Conservation (phyloP, 495 filamentous ascomycete genomes). For the Penicillium argentinense region DNA sequence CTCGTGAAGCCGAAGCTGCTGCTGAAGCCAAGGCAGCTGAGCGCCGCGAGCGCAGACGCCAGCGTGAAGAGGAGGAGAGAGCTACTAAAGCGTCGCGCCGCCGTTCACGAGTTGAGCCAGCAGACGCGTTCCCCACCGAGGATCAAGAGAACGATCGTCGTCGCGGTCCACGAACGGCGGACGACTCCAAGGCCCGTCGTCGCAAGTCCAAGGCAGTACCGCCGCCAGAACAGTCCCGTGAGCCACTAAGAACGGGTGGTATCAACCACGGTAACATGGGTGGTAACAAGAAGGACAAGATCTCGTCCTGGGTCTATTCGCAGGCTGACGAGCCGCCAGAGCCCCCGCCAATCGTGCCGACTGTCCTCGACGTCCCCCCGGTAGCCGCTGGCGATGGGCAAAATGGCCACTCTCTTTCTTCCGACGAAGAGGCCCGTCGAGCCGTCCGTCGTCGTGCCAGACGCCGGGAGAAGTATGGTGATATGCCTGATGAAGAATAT, state of each 20-base stretch:
- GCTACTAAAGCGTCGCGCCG: constrained; percentile 36
- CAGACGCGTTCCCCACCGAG: constrained; percentile 19
- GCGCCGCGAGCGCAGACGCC: constrained; percentile 39
- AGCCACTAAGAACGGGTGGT: constrained; percentile 31
- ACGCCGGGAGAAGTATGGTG: constrained; percentile 39
- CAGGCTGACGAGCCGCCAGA: constrained; percentile 56
- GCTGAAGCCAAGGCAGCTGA: constrained; percentile 43
- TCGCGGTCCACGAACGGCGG: constrained; percentile 24
- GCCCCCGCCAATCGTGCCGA: constrained; percentile 55
- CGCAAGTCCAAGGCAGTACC: constrained; percentile 29
- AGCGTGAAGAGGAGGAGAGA: constrained; percentile 39
- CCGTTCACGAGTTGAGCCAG: constrained; percentile 32
- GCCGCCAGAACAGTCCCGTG: constrained; percentile 12
- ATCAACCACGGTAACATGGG: constrained; percentile 19
- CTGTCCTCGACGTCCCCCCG: constrained; percentile 53
- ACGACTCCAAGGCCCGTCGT: constrained; percentile 32
- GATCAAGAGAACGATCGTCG: constrained; percentile 22
- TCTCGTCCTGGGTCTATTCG: constrained; percentile 59
- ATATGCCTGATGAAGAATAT: constrained; percentile 41
- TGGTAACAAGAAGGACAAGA: constrained; percentile 48
- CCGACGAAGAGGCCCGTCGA: constrained; percentile 42
- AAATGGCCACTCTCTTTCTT: constrained; percentile 39
- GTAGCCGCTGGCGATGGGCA: constrained; percentile 18
- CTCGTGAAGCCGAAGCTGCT: constrained; percentile 42
- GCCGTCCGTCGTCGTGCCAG: constrained; percentile 37